A percentile compares a stretch with the other conserved stretches of the same genome.
phyloP scores from a whole-genome alignment of 2,329 filamentous ascomycete genomes.

The Beauveria sp. region DNA sequence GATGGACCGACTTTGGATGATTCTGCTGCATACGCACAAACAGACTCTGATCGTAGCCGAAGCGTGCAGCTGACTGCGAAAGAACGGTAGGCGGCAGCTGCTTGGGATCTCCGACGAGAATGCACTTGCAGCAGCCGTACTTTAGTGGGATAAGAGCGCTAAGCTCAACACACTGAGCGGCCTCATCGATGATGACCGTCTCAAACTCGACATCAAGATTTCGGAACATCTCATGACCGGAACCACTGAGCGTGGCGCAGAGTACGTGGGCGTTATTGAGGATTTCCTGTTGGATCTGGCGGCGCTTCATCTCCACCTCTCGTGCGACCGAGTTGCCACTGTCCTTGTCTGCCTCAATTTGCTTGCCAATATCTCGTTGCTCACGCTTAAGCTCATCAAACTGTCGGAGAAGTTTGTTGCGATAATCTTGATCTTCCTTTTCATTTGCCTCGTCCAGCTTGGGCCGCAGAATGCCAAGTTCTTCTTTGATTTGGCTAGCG shows the following conservation, averaged over 20 bases:
- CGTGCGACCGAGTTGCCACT: conserved; percentile 73
- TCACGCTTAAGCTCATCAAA: conserved; percentile 71
- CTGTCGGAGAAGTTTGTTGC: conserved; percentile 60
- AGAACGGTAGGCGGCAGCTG: conserved; percentile 93
- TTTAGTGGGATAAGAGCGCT: conserved; percentile 95
- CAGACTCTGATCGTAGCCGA: conserved; percentile 94
- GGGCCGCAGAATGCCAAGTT: conserved; percentile 63
- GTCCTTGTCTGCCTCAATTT: conserved; percentile 83
- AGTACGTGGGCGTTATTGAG: conserved; percentile 86
- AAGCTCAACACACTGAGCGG: conserved; percentile 94
- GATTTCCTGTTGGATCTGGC: conserved; percentile 82
- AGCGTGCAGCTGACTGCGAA: conserved; percentile 83
- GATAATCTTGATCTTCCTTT: conserved; percentile 38
- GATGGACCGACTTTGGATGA: conserved; percentile 76
- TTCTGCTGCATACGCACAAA: conserved; percentile 98
- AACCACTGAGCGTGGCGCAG: conserved; percentile 90
- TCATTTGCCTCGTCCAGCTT: conserved; percentile 61
- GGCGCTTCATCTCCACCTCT: conserved; percentile 77
- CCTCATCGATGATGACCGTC: conserved; percentile 96
- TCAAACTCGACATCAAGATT: conserved; percentile 93
- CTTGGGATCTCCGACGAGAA: conserved; percentile 95
- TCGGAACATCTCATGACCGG: conserved; percentile 96
- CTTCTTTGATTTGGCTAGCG: conserved; percentile 64
- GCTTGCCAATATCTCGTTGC: conserved; percentile 64
- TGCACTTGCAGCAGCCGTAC: conserved; percentile 93